Percentiles rank a stretch among this genome's conserved stretches.
phyloP scores from a whole-genome alignment of 208 protist species.

The Crithidia sp. region DNA sequence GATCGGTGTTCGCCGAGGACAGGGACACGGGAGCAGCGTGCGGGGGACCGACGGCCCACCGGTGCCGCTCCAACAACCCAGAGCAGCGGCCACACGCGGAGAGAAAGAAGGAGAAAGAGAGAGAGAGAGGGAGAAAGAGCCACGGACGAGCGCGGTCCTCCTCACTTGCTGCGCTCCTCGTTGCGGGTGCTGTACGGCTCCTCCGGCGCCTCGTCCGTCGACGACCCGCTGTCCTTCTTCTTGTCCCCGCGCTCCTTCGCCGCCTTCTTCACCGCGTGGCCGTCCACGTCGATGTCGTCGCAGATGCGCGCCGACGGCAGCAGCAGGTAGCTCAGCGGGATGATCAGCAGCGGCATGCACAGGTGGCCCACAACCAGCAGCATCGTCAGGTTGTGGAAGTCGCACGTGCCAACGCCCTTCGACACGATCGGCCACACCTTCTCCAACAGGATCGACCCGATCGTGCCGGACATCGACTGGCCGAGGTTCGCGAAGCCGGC shows the following conservation, averaged over 20 bases:
- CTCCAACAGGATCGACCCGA: conserved; percentile 56
- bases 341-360: conserved; percentile 49
- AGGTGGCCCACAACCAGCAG: conserved; percentile 63
- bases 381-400: conserved; percentile 60
- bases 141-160: no score
- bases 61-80: no score
- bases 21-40: no score
- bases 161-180: no score
- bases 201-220: conserved; percentile 9
- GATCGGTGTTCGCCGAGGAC: no score
- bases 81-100: no score
- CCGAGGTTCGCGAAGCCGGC: conserved; percentile 80
- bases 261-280: conserved; percentile 31
- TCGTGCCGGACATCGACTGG: conserved; percentile 34
- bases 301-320: conserved; percentile 57
- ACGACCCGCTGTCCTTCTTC: neutral
- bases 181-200: neutral
- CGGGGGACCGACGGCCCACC: no score
- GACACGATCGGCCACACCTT: conserved; percentile 48
- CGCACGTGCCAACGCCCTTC: conserved; percentile 34
- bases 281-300: conserved; percentile 50
- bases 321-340: conserved; percentile 58
- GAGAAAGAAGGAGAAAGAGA: no score
- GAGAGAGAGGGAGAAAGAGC: no score
- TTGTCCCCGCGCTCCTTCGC: no score